phyloP scores from a whole-genome alignment of 148 eudicot genomes.

The Rhododendron mucronatum region DNA sequence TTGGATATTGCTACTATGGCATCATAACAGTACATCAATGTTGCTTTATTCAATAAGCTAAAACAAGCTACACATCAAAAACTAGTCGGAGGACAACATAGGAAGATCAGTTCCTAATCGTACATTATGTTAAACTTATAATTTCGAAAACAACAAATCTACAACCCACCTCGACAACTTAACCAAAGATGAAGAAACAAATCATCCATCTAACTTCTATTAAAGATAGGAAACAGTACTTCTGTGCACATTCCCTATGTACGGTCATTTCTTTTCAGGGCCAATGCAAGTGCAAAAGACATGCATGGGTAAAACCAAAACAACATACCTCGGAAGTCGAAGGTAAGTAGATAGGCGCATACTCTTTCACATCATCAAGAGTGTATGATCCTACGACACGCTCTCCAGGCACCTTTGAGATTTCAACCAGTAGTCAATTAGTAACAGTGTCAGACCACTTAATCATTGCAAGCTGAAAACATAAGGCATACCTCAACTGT shows the following conservation, averaged over 20 bases:
- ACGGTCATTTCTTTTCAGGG: background rate
- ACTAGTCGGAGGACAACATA: background rate
- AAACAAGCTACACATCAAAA: background rate
- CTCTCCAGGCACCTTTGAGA: conserved; percentile 73
- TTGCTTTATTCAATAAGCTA: background rate
- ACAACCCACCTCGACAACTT: background rate
- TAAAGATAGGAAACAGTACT: background rate
- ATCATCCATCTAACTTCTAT: background rate
- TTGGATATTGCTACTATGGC: background rate
- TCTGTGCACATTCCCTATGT: background rate
- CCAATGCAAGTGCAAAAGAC: background rate
- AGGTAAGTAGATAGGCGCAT: conserved; percentile 57
- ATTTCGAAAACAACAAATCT: background rate
- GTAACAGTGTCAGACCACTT: background rate
- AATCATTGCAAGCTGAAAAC: background rate
- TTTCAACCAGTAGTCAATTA: background rate
- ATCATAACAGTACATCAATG: background rate
- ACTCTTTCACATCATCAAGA: conserved; percentile 77
- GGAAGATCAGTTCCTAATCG: background rate
- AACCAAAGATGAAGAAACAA: background rate
- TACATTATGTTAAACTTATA: background rate
- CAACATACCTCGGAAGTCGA: conserved; percentile 68
- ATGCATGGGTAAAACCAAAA: conserved; percentile 2
- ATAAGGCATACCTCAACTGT: conserved; percentile 65
- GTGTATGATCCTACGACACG: conserved; percentile 76